phyloP scores from a whole-genome alignment of 2,329 filamentous ascomycete species.

The Alternaria arborescens region DNA sequence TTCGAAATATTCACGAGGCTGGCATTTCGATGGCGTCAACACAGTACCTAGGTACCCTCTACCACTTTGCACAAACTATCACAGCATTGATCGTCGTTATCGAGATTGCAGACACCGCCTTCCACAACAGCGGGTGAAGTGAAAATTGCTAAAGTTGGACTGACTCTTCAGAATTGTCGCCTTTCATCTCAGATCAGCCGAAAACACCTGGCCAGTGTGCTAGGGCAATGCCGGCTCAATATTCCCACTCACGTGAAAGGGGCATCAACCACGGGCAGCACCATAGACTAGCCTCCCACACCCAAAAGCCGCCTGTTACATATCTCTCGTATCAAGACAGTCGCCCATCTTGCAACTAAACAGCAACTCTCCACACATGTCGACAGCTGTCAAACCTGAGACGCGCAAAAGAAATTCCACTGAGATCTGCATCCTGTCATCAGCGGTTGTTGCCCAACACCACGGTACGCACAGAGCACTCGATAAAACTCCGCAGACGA shows the following conservation, averaged over 20 bases:
- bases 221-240: slow-evolving; percentile 34
- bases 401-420: slow-evolving; percentile 17
- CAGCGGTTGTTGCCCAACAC: slow-evolving; percentile 19
- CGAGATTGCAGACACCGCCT: slow-evolving; percentile 30
- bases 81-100: slow-evolving; percentile 28
- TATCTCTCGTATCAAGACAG: slow-evolving; percentile 30
- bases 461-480: slow-evolving; percentile 33
- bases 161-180: slow-evolving; percentile 23
- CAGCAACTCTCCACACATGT: slow-evolving; percentile 2
- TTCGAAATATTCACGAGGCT: slow-evolving; percentile 6
- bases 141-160: slow-evolving; percentile 33
- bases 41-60: neutral
- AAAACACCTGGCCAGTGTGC: slow-evolving; percentile 34
- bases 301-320: slow-evolving; percentile 20
- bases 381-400: slow-evolving; percentile 13
- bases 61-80: slow-evolving; percentile 7
- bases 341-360: slow-evolving; percentile 19
- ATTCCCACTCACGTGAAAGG: slow-evolving; percentile 44
- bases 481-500: slow-evolving; percentile 30
- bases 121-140: slow-evolving; percentile 24
- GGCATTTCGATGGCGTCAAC: neutral
- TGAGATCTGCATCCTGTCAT: slow-evolving; percentile 28
- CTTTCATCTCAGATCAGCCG: slow-evolving; percentile 43
- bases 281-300: slow-evolving; percentile 27
- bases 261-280: slow-evolving; percentile 15